Percentiles rank a stretch among this genome's conserved stretches.
Conservation (phyloP, 345 rosid genomes). For the Gossypium australe region DNA sequence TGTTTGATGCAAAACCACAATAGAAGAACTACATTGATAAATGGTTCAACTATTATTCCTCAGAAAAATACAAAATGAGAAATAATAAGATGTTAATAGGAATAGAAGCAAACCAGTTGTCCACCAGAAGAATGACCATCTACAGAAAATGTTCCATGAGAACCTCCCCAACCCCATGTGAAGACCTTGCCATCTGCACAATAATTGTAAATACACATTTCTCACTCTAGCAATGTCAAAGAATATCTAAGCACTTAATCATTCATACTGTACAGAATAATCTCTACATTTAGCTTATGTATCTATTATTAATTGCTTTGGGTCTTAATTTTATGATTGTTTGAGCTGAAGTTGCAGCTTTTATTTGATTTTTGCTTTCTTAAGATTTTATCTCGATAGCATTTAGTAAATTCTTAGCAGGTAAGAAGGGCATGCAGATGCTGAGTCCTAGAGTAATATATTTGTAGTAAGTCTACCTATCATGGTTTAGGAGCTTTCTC, state of each 20-base stretch:
- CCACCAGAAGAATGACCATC: conserved; percentile 92
- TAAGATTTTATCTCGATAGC: not conserved
- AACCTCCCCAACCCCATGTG: conserved; percentile 99
- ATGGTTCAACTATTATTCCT: not conserved
- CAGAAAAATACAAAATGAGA: not conserved
- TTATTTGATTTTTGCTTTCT: not conserved
- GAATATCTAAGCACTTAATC: not conserved
- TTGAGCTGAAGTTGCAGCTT: not conserved
- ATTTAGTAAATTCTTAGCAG: not conserved
- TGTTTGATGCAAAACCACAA: not conserved
- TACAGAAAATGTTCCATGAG: conserved; percentile 86
- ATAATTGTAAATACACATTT: conserved; percentile 7
- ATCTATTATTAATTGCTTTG: not conserved
- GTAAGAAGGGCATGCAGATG: not conserved
- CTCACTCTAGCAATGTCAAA: not conserved
- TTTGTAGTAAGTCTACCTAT: not conserved
- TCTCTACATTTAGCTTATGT: not conserved
- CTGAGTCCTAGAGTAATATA: not conserved
- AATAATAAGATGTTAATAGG: conserved; percentile 12
- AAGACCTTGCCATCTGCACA: conserved; percentile 61
- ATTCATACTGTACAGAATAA: not conserved
- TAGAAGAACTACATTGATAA: not conserved
- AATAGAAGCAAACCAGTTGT: conserved; percentile 64
- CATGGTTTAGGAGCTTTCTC: not conserved
- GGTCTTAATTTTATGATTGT: not conserved